A percentile compares a stretch with the other conserved stretches of the same genome.
phyloP scores from a whole-genome alignment of 176 grass and related monocot genomes.

The Areca catechu region DNA sequence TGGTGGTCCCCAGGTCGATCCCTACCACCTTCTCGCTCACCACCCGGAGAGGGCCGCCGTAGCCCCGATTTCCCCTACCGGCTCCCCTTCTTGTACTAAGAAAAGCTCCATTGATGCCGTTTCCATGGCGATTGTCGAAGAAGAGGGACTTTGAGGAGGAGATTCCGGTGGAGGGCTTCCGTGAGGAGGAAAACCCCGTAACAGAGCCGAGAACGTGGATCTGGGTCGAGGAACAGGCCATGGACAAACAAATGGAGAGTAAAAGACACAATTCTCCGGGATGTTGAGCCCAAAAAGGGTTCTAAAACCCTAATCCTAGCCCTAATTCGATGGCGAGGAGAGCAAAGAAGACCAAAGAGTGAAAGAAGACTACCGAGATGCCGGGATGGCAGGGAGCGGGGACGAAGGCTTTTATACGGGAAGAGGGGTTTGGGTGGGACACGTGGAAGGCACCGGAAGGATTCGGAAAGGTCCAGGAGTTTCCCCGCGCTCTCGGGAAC shows the following conservation, averaged over 20 bases:
- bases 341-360: conserved; percentile 1
- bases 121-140: conserved; percentile 28
- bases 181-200: conserved; percentile 42
- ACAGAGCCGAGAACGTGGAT: conserved; percentile 26
- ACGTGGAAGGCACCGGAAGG: conserved; percentile 30
- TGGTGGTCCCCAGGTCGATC: conserved; percentile 89
- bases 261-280: not conserved
- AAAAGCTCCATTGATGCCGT: conserved; percentile 2
- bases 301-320: too few species aligned
- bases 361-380: not conserved
- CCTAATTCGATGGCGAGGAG: not conserved
- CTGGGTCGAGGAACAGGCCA: conserved; percentile 25
- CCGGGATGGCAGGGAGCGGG: conserved; percentile 1
- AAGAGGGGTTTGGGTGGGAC: not conserved
- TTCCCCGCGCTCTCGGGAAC: too few species aligned
- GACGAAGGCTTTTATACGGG: conserved; percentile 19
- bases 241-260: too few species aligned
- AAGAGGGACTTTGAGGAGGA: conserved; percentile 42
- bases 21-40: conserved; percentile 94
- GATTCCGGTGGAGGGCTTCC: conserved; percentile 4
- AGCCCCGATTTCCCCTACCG: conserved; percentile 5
- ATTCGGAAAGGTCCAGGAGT: not conserved
- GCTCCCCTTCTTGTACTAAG: not conserved
- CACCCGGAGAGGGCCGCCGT: conserved; percentile 45
- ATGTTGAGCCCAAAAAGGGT: not conserved